Evolutionary conservation across 495 filamentous ascomycete genomes (phyloP).

Genomic region (Xylaria sp.): DNA sequence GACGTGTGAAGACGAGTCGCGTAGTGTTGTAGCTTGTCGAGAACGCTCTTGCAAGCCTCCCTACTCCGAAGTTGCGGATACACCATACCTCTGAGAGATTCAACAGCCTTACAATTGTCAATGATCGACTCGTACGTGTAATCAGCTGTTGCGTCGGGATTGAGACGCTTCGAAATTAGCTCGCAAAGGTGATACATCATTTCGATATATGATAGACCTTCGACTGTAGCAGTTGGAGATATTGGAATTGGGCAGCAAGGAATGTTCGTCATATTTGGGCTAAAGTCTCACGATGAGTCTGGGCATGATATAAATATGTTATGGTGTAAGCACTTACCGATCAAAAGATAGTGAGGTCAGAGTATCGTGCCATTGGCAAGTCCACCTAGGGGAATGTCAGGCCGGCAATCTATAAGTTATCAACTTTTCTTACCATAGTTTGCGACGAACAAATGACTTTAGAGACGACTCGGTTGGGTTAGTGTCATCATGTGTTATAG

Average conservation of each 20-base stretch:
- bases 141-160: slow-evolving; percentile 55
- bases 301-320: background rate
- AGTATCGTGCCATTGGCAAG: slow-evolving; percentile 63
- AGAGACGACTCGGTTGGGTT: slow-evolving; percentile 41
- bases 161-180: slow-evolving; percentile 57
- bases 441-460: slow-evolving; percentile 54
- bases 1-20: slow-evolving; percentile 61
- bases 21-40: slow-evolving; percentile 62
- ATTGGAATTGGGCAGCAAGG: slow-evolving; percentile 55
- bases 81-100: slow-evolving; percentile 54
- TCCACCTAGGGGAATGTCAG: slow-evolving; percentile 53
- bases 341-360: slow-evolving; percentile 63
- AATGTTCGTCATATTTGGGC: slow-evolving; percentile 59
- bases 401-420: background rate
- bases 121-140: slow-evolving; percentile 56
- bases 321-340: slow-evolving; percentile 43
- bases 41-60: slow-evolving; percentile 60
- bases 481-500: slow-evolving; percentile 48
- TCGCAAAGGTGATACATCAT: slow-evolving; percentile 62
- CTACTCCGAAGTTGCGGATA: slow-evolving; percentile 53
- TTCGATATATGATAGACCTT: slow-evolving; percentile 60
- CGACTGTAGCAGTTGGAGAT: slow-evolving; percentile 49
- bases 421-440: slow-evolving; percentile 48
- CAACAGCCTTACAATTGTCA: slow-evolving; percentile 54
- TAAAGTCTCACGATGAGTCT: slow-evolving; percentile 29